A percentile compares a stretch with the other conserved stretches of the same genome.
These are phyloP conservation scores for Knoxia roxburghii DNA, from an alignment of 257 asterid genomes.

Conservation along the genomic window DNA sequence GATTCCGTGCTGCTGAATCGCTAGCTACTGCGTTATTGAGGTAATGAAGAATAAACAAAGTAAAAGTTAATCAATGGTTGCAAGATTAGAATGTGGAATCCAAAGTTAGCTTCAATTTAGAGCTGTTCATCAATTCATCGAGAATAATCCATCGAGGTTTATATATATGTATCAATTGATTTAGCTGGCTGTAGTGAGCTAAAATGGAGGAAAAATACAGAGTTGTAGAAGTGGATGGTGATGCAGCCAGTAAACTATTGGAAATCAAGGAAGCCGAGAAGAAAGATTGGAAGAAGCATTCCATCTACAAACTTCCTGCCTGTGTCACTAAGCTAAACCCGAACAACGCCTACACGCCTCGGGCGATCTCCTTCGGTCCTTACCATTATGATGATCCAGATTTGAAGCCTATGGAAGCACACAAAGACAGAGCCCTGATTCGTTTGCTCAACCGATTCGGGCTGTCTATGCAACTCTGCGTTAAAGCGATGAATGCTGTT, in stretches of 20 bases:
- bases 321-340: slow-evolving; percentile 23
- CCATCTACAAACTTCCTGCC: slow-evolving; percentile 37
- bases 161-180: no score
- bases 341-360: slow-evolving; percentile 39
- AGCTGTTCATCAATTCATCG: no score
- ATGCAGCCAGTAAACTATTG: not conserved
- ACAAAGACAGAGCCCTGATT: slow-evolving; percentile 26
- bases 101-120: no score
- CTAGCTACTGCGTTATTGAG: no score
- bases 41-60: no score
- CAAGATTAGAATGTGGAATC: no score
- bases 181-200: no score
- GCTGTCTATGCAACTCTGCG: slow-evolving; percentile 17
- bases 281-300: slow-evolving; percentile 31
- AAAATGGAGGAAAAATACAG: no score
- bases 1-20: no score
- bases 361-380: slow-evolving; percentile 44
- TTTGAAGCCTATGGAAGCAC: slow-evolving; percentile 13
- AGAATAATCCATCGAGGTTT: no score
- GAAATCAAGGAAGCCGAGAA: not conserved
- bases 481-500: slow-evolving; percentile 12
- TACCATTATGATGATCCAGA: slow-evolving; percentile 25
- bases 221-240: slow-evolving; percentile 11
- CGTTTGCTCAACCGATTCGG: slow-evolving; percentile 28
- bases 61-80: no score